Percentiles rank a stretch among this genome's conserved stretches.
phyloP scores from a whole-genome alignment of 1,139 yeast species.

The Hemisphaericaspora xylofermentans region DNA sequence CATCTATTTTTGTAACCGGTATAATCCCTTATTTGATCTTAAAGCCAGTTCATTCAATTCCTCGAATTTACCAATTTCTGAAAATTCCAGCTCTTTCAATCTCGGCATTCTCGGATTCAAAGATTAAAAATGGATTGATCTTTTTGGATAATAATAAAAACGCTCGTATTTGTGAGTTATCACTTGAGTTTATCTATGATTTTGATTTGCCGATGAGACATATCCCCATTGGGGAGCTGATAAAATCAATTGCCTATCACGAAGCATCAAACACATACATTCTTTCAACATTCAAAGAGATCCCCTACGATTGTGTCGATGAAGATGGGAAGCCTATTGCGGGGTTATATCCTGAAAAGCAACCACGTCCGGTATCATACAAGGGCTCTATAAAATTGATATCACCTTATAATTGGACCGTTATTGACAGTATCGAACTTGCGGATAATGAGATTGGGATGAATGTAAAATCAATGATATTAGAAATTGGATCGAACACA shows the following conservation, averaged over 20 bases:
- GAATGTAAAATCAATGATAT: conserved; percentile 56
- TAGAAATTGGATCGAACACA: conserved; percentile 49
- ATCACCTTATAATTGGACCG: conserved; percentile 75
- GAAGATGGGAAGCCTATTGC: conserved; percentile 70
- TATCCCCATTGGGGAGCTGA: conserved; percentile 57
- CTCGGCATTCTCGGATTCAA: conserved; percentile 47
- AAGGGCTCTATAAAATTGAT: conserved; percentile 64
- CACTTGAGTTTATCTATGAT: conserved; percentile 55
- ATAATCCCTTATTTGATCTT: conserved; percentile 66
- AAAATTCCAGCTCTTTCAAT: conserved; percentile 63
- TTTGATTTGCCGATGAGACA: conserved; percentile 62
- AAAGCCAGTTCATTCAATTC: conserved; percentile 62
- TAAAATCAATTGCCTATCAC: conserved; percentile 71
- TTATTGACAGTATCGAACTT: conserved; percentile 68
- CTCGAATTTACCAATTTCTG: conserved; percentile 68
- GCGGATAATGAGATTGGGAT: conserved; percentile 68
- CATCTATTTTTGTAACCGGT: conserved; percentile 74
- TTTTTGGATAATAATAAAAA: conserved; percentile 70
- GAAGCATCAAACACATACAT: conserved; percentile 65
- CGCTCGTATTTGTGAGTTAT: conserved; percentile 68
- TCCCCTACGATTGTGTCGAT: conserved; percentile 66
- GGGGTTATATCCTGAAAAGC: conserved; percentile 52
- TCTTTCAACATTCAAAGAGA: conserved; percentile 59
- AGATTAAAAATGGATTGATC: conserved; percentile 55
- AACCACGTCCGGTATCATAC: conserved; percentile 51